Percentiles rank a stretch among this genome's conserved stretches.
Conservation (phyloP, 306 rosid genomes). For the Trifolium repens region DNA sequence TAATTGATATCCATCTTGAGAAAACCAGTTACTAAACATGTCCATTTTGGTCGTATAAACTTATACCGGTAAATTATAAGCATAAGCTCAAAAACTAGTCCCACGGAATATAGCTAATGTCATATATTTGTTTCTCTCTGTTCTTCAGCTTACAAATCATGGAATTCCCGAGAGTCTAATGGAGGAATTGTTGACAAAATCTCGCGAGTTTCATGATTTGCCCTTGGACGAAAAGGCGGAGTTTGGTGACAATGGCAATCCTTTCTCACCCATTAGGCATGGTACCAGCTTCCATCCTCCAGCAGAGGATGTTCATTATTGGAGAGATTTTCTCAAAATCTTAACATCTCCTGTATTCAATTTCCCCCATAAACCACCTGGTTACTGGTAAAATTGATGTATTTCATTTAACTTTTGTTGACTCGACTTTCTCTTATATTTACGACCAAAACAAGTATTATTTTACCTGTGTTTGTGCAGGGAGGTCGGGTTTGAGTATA, state of each 20-base stretch:
- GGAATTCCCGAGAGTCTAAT: conserved; percentile 54
- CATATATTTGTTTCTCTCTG: too few relatives aligned
- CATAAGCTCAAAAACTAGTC: too few relatives aligned
- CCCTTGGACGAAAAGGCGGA: conserved; percentile 58
- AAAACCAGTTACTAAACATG: too few relatives aligned
- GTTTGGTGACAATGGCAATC: conserved; percentile 49
- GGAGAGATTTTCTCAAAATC: conserved; percentile 67
- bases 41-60: too few relatives aligned
- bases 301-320: conserved; percentile 51
- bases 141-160: conserved; percentile 57
- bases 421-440: too few relatives aligned
- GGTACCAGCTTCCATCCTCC: conserved; percentile 66
- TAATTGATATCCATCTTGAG: too few relatives aligned
- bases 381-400: conserved; percentile 40
- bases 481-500: conserved; percentile 51
- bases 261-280: conserved; percentile 55
- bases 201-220: conserved; percentile 51
- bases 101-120: too few relatives aligned
- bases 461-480: conserved; percentile 8
- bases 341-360: conserved; percentile 45
- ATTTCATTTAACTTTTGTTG: too few relatives aligned
- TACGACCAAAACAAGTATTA: not conserved
- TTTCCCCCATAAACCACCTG: conserved; percentile 56
- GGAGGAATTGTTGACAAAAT: conserved; percentile 45
- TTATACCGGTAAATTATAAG: too few relatives aligned